phyloP scores from a whole-genome alignment of 805 yeast species.

The Hanseniaspora hatyaiensis region DNA sequence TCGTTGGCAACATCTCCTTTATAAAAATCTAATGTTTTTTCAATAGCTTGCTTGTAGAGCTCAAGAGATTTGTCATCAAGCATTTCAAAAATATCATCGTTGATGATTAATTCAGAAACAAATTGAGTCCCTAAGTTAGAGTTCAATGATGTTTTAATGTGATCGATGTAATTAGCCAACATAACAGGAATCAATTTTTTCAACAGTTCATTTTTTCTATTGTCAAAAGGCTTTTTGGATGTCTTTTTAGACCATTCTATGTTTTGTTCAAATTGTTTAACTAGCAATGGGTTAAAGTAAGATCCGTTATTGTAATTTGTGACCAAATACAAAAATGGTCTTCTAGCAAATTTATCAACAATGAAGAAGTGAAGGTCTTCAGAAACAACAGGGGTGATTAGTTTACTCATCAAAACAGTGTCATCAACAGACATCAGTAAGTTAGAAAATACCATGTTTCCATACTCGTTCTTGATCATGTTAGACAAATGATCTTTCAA shows the following conservation, averaged over 20 bases:
- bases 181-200: conserved; percentile 55
- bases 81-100: conserved; percentile 36
- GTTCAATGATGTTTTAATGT: conserved; percentile 42
- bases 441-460: conserved; percentile 68
- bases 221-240: conserved; percentile 72
- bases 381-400: conserved; percentile 40
- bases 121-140: conserved; percentile 78
- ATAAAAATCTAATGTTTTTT: conserved; percentile 45
- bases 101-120: conserved; percentile 59
- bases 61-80: conserved; percentile 30
- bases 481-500: conserved; percentile 67
- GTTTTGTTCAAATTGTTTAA: conserved; percentile 49
- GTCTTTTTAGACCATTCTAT: conserved; percentile 53
- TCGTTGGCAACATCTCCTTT: conserved; percentile 58
- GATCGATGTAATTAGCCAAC: conserved; percentile 41
- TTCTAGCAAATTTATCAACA: conserved; percentile 66
- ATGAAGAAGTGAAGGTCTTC: conserved; percentile 50
- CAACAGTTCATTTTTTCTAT: conserved; percentile 60
- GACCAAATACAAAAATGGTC: conserved; percentile 75
- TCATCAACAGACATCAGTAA: conserved; percentile 84
- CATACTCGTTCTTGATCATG: conserved; percentile 72
- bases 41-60: conserved; percentile 40
- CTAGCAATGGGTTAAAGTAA: conserved; percentile 63
- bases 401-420: conserved; percentile 68
- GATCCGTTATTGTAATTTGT: conserved; percentile 61